Base-by-base conservation (phyloP, 2,329 filamentous ascomycete species). In the Fusarium papillatum region DNA sequence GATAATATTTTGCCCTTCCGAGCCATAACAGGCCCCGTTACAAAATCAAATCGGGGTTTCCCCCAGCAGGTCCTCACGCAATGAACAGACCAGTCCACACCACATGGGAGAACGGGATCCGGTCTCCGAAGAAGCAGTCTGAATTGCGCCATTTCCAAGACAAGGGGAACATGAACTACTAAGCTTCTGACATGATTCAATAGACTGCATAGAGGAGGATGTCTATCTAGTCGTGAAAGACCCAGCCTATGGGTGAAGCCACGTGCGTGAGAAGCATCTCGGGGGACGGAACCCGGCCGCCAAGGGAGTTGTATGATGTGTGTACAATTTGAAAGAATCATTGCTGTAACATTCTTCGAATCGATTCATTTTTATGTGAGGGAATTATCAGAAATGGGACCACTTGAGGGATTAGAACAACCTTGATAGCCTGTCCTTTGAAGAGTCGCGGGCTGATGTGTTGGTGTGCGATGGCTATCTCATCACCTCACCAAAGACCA, bases 201-300 rank as follows among this genome's bases (percentile, higher is more conserved):
- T 29, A 29, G 26, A 29, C 26, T 29, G 26, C 26, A 50, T n/a
- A n/a, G n/a, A n/a, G n/a, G n/a, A n/a, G n/a, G n/a, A n/a, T 50
- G 9, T 10, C 24, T 17, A 9, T 19, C 6, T 53, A 5, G 4
- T 4, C 11, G 16, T 26, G 24, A 7, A 10, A 55, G 17, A 34
- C 16, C 14, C 50, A 34, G 4, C 29, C 29, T 13, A 31, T 31
- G 19, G 11, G 11, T n/a, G 17, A 34, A 55, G 26, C 19, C 50
- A 55, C 19, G 7, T 60, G 57, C 14, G 24, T 39, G 22, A 57
- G 57, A 31, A 31, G 4, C 50, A 31, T 55, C 50, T 55, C 50
- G 50, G 50, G n/a, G 48, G 50, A 55, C 34, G 57, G 57, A 60
- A 60, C 34, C 57, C 57, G 57, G 5, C 5, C 16, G 34, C 57